Conservation (phyloP, 306 rosid species). For the Sesbania bispinosa region DNA sequence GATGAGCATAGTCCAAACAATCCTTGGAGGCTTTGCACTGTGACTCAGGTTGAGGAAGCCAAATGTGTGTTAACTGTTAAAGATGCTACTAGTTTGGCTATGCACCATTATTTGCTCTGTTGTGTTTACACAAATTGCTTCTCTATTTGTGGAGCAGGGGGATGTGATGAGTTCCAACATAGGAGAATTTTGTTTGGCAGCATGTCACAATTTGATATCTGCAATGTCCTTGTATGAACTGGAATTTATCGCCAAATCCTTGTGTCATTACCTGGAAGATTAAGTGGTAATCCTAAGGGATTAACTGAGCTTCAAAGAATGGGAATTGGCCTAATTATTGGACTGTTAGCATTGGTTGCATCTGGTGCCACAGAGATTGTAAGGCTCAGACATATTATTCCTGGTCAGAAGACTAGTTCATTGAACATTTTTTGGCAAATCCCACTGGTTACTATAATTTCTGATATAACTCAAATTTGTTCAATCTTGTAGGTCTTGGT, state of each 20-base stretch:
- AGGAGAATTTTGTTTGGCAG: conserved; percentile 41
- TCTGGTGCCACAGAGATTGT: conserved; percentile 46
- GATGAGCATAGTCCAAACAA: conserved; percentile 26
- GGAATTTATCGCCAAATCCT: conserved; percentile 42
- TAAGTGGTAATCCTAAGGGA: too few species aligned
- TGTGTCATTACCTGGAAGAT: too few species aligned
- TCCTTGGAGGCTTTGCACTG: conserved; percentile 55
- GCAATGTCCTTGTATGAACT: conserved; percentile 47
- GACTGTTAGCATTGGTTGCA: conserved; percentile 50
- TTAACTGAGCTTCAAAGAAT: conserved; percentile 51
- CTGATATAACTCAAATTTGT: too few species aligned
- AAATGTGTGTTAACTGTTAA: conserved; percentile 43
- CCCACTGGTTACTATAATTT: conserved; percentile 29
- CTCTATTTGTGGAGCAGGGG: conserved; percentile 56
- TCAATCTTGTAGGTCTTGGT: too few species aligned
- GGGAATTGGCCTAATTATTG: conserved; percentile 52
- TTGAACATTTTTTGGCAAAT: conserved; percentile 47
- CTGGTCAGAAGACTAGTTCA: conserved; percentile 37
- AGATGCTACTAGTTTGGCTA: conserved; percentile 56
- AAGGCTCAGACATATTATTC: conserved; percentile 32
- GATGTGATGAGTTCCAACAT: conserved; percentile 44
- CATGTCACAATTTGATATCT: conserved; percentile 53
- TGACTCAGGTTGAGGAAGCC: conserved; percentile 58
- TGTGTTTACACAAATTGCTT: conserved; percentile 59
- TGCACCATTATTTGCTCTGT: conserved; percentile 58